Evolutionary conservation across 148 eudicot species (phyloP).

Genomic region (Cornus kousa): DNA sequence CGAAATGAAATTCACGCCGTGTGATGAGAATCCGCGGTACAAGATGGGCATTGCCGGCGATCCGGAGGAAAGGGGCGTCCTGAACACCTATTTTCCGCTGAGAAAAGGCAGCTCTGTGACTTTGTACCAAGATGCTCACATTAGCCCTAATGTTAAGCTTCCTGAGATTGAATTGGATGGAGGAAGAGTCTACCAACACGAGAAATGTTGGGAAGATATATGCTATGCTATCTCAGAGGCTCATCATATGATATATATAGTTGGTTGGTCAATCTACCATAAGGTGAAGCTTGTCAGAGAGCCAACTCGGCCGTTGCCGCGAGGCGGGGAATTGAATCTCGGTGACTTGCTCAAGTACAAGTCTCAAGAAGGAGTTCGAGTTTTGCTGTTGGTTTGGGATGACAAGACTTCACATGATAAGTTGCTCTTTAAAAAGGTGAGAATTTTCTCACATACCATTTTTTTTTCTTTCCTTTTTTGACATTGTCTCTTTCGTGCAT

Average conservation of each 20-base stretch:
- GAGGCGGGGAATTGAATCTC: conserved; percentile 83
- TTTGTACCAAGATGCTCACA: conserved; percentile 84
- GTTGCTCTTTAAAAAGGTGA: conserved; percentile 66
- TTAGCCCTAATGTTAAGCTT: conserved; percentile 29
- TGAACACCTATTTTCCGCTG: conserved; percentile 62
- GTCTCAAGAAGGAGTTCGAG: conserved; percentile 95
- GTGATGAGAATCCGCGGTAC: conserved; percentile 38
- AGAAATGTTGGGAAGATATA: conserved; percentile 86
- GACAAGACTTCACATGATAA: conserved; percentile 89
- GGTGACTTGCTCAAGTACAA: conserved; percentile 92
- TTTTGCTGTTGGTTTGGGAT: conserved; percentile 89
- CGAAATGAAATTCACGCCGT: conserved; percentile 47
- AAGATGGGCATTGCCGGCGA: conserved; percentile 40
- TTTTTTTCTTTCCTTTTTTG: background rate
- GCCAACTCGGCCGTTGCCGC: conserved; percentile 76
- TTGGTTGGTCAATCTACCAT: conserved; percentile 88
- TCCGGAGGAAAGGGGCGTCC: conserved; percentile 41
- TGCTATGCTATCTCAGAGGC: conserved; percentile 83
- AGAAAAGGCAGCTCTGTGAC: conserved; percentile 57
- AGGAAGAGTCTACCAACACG: conserved; percentile 40
- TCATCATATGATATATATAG: conserved; percentile 83
- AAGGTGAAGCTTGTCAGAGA: conserved; percentile 84
- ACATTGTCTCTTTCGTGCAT: background rate
- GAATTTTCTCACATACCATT: background rate
- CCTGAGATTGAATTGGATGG: conserved; percentile 66